These are phyloP conservation scores for Parsonsia alboflavescens DNA, from an alignment of 257 asterid genomes.

Conservation along the genomic window DNA sequence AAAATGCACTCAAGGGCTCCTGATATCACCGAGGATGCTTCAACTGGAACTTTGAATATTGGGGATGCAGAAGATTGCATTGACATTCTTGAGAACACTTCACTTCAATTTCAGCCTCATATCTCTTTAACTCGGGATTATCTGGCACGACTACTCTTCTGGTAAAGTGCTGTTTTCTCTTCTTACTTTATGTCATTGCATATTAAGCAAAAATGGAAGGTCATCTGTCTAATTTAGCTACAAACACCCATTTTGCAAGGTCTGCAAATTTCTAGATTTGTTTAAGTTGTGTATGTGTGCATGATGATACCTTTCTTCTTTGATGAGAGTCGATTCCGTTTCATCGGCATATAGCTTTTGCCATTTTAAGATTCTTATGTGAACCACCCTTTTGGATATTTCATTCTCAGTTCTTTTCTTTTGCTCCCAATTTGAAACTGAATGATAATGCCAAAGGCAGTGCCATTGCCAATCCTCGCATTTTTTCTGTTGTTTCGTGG, in stretches of 20 bases:
- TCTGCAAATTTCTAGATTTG: neutral
- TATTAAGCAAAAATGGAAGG: neutral
- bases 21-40: conserved; percentile 39
- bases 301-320: neutral
- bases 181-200: neutral
- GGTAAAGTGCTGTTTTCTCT: conserved; percentile 38
- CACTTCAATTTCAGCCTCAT: conserved; percentile 82
- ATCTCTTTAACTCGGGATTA: conserved; percentile 83
- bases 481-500: neutral
- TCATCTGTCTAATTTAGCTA: neutral
- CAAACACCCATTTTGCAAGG: neutral
- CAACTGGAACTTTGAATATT: conserved; percentile 38
- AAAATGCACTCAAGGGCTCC: conserved; percentile 86
- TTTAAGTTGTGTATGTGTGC: conserved; percentile 1
- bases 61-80: conserved; percentile 58
- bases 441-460: neutral
- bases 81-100: conserved; percentile 79
- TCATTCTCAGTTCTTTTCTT: neutral
- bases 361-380: neutral
- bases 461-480: neutral
- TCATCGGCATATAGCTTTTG: neutral
- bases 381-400: neutral
- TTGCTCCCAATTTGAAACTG: neutral
- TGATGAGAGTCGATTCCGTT: neutral
- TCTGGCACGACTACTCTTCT: conserved; percentile 83